phyloP scores from a whole-genome alignment of 1,284 basidiomycete species.

The Laetiporus sulphureus region DNA sequence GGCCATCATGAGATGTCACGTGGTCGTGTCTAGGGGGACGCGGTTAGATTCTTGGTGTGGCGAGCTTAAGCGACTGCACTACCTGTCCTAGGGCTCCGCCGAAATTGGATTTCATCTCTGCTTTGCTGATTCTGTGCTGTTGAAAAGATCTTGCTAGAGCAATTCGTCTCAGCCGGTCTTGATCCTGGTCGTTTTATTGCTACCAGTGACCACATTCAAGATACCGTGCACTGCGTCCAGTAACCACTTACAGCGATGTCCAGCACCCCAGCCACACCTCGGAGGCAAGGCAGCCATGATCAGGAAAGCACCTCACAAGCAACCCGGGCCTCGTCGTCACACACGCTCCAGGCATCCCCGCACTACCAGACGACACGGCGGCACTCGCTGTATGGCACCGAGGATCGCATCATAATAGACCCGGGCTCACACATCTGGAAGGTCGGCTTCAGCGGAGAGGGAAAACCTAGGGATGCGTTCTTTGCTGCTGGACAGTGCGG shows the following conservation, averaged over 20 bases:
- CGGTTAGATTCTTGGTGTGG: no score
- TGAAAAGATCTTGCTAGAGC: no score
- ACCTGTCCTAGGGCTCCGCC: no score
- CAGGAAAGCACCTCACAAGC: conserved; percentile 29
- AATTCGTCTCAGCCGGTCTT: no score
- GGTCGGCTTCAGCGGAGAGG: conserved; percentile 86
- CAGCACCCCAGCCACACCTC: conserved; percentile 38
- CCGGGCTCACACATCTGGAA: conserved; percentile 83
- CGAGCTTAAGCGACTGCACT: no score
- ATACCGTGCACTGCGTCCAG: no score
- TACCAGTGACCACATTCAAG: no score
- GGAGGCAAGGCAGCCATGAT: conserved; percentile 29
- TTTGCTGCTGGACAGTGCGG: conserved; percentile 39
- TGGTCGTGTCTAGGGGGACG: no score
- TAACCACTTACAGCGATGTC: conserved; percentile 18
- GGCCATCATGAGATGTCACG: no score
- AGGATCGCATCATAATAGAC: conserved; percentile 82
- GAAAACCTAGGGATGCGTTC: conserved; percentile 74
- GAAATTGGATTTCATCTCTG: no score
- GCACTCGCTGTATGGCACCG: conserved; percentile 79
- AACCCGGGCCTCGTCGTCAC: conserved; percentile 39
- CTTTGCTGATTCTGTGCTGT: no score
- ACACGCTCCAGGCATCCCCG: conserved; percentile 58
- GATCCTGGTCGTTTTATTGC: no score
- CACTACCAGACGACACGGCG: conserved; percentile 73